Conservation (phyloP, 768 basidiomycete genomes). For the Termitomyces sp. region DNA sequence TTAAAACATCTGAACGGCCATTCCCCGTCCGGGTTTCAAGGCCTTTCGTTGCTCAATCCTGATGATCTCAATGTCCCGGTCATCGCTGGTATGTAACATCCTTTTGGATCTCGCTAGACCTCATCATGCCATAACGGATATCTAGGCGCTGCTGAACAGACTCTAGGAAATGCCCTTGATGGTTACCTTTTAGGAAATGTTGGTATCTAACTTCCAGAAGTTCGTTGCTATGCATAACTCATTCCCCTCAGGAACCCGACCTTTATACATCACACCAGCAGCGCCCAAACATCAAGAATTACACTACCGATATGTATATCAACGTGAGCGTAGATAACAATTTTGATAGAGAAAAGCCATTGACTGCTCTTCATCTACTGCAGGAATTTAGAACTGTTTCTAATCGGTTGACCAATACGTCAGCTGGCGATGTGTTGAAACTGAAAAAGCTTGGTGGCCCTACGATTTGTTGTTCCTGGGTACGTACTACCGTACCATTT, state of each 20-base stretch:
- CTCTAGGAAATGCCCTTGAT: constrained; percentile 40
- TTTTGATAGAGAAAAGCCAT: neutral
- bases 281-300: constrained; percentile 41
- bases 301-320: constrained; percentile 45
- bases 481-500: constrained; percentile 18
- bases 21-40: constrained; percentile 20
- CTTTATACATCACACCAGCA: constrained; percentile 45
- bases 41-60: constrained; percentile 41
- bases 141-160: constrained; percentile 33
- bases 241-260: constrained; percentile 51
- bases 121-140: neutral
- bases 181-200: constrained; percentile 51
- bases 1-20: neutral
- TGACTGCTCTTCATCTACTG: neutral
- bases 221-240: neutral
- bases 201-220: neutral
- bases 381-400: constrained; percentile 43
- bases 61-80: constrained; percentile 34
- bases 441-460: constrained; percentile 45
- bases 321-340: constrained; percentile 28
- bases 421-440: constrained; percentile 36
- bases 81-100: constrained; percentile 20
- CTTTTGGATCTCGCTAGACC: neutral
- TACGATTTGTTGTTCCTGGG: constrained; percentile 53
- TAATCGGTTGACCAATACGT: constrained; percentile 32